Evolutionary conservation across 495 filamentous ascomycete species (phyloP), one percentile per base, ranked within the genome.

Genomic region (Cairneyella variabilis): DNA sequence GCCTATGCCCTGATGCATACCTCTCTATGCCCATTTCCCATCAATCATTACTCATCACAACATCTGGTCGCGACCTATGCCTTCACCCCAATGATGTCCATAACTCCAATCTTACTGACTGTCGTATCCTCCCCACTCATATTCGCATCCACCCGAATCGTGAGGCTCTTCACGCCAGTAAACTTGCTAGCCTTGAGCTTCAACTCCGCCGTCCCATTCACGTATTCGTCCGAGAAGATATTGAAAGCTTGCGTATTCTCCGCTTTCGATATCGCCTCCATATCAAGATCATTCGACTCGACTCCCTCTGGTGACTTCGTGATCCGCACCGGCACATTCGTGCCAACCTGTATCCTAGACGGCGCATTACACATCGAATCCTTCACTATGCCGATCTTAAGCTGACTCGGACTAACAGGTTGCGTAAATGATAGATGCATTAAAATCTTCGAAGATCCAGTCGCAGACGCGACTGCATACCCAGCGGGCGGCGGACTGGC

Each of bases 181-280:
- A 61, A 61, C 42, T 61, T 61, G 1, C 44, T 51, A 20, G 58
- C 58, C 41, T 61, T 61, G 1, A 61, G 32, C 37, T 61, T 61
- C 32, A 61, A 32, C 48, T 61, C 58, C 7, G 54, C 46, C 6
- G 36, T 34, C 14, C 54, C 58, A 43, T 57, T 51, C 8, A 45
- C 41, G 28, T 61, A 61, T 20, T 61, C 58, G 48, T 61, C 58
- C 4, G 53, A 57, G 26, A 48, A 61, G 5, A 61, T 34, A 32
- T 61, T 61, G 30, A 61, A 57, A 25, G 49, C 16, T 34, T 61
- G 58, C 3, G 58, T 38, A 32, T 57, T 57, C 22, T 61, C 58
- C 16, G 53, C 53, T 38, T 61, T 57, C 22, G 37, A 18, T 6
- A 61, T 14, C 4, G 49, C 46, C 6, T 61, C 58, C 49, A 61